Conservation (phyloP, 176 grass and related monocot species). For the Thinopyrum elongatum region DNA sequence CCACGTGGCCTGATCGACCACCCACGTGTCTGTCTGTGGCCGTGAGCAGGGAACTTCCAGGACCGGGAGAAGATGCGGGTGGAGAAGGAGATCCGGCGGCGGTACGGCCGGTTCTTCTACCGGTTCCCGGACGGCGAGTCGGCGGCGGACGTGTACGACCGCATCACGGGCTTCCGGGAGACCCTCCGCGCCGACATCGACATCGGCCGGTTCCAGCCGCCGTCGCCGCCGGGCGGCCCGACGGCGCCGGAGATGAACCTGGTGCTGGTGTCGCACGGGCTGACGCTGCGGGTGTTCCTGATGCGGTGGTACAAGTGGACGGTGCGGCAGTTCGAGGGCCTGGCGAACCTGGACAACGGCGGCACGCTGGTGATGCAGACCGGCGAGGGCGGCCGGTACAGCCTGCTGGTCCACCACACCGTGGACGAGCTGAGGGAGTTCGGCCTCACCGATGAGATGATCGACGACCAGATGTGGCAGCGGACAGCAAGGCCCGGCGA, state of each 20-base stretch:
- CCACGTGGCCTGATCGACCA: not conserved
- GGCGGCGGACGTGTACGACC: constrained; percentile 21
- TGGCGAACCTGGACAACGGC: constrained; percentile 3
- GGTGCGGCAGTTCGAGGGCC: constrained; percentile 1
- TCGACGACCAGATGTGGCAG: constrained; percentile 14
- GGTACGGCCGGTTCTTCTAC: constrained; percentile 8
- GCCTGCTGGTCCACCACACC: not conserved
- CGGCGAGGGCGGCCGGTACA: constrained; percentile 1
- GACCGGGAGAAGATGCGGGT: constrained; percentile 20
- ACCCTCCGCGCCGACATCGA: not conserved
- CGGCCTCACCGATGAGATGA: constrained; percentile 16
- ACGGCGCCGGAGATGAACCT: not conserved
- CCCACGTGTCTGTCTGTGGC: not conserved
- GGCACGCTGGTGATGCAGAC: constrained; percentile 18
- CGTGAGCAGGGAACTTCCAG: constrained; percentile 8
- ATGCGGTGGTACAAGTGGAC: constrained; percentile 25
- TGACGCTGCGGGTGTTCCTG: constrained; percentile 8
- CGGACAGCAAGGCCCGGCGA: not conserved
- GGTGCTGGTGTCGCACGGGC: constrained; percentile 9
- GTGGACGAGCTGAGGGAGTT: constrained; percentile 14
- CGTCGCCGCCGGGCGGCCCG: not conserved
- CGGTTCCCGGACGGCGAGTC: constrained; percentile 16
- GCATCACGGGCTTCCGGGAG: not conserved
- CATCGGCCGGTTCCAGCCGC: constrained; percentile 15
- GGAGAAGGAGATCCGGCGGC: constrained; percentile 5